Conservation (phyloP, 2,329 filamentous ascomycete genomes). For the Paramyrothecium sp. region DNA sequence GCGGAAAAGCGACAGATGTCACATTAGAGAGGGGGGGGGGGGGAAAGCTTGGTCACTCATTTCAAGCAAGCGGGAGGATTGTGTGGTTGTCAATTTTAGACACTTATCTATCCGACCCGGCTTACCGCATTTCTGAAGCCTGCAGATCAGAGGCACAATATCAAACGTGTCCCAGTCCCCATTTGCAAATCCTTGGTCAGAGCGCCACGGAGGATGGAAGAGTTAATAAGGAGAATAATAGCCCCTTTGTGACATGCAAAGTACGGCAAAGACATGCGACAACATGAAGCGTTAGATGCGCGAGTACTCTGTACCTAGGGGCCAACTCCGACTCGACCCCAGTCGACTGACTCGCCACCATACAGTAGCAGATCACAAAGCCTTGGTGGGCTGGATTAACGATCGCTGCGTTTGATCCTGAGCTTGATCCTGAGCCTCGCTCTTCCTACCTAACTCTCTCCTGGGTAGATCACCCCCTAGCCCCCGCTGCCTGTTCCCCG, state of each 20-base stretch:
- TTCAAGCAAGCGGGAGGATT: too few species aligned
- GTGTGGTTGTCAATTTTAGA: neutral
- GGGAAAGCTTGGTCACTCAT: too few species aligned
- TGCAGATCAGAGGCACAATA: neutral
- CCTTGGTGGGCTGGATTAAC: too few species aligned
- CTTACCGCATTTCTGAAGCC: neutral
- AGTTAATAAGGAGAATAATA: neutral
- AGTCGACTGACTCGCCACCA: neutral
- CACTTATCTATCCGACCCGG: neutral
- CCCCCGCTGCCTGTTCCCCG: conserved; percentile 5
- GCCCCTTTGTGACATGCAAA: neutral
- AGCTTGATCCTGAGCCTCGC: too few species aligned
- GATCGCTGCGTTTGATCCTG: too few species aligned
- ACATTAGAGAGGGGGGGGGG: too few species aligned
- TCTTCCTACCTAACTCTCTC: too few species aligned
- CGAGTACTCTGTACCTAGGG: too few species aligned
- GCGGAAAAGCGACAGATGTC: too few species aligned
- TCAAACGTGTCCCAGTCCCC: neutral
- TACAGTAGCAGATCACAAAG: neutral
- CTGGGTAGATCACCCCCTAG: neutral
- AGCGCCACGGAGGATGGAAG: neutral
- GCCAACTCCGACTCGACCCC: too few species aligned
- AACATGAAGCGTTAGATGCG: too few species aligned
- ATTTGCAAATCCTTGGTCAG: neutral
- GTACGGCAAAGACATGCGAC: neutral